These are phyloP conservation scores for Pseudogymnoascus sp. DNA, from an alignment of 2,329 filamentous ascomycete species.

Conservation along the genomic window DNA sequence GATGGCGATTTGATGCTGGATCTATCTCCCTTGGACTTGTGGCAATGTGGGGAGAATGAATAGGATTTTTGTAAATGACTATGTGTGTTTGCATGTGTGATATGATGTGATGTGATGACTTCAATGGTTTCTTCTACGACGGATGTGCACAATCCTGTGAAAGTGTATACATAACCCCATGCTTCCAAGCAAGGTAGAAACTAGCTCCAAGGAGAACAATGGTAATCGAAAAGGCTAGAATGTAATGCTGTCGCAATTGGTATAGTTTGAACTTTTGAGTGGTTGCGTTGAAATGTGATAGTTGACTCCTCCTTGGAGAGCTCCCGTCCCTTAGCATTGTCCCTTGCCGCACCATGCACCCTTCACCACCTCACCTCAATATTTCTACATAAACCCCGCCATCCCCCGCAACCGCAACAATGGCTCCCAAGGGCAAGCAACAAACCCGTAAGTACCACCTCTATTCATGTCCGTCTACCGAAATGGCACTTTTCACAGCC, in stretches of 20 bases:
- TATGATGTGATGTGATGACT: not conserved
- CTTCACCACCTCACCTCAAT: not conserved
- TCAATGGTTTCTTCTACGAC: not conserved
- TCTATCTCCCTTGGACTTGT: not conserved
- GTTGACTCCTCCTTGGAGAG: not conserved
- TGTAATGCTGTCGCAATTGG: not conserved
- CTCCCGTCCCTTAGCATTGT: not conserved
- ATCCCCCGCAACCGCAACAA: constrained; percentile 16
- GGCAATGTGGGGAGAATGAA: not conserved
- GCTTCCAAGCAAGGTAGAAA: not conserved
- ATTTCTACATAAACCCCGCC: constrained; percentile 1
- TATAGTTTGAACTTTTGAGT: not conserved
- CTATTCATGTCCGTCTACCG: not conserved
- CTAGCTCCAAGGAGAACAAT: not conserved
- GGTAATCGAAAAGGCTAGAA: not conserved
- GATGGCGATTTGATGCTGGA: not conserved
- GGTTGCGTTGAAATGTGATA: not conserved
- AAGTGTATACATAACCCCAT: not conserved
- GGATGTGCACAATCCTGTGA: not conserved
- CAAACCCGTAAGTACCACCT: constrained; percentile 16
- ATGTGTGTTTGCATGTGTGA: not conserved
- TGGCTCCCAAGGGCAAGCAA: constrained; percentile 22
- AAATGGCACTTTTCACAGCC: not conserved
- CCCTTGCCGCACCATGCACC: not conserved
- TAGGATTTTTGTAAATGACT: not conserved